These are phyloP conservation scores for Hyphopichia fennica DNA, from an alignment of 1,139 yeast species.

Conservation along the genomic window DNA sequence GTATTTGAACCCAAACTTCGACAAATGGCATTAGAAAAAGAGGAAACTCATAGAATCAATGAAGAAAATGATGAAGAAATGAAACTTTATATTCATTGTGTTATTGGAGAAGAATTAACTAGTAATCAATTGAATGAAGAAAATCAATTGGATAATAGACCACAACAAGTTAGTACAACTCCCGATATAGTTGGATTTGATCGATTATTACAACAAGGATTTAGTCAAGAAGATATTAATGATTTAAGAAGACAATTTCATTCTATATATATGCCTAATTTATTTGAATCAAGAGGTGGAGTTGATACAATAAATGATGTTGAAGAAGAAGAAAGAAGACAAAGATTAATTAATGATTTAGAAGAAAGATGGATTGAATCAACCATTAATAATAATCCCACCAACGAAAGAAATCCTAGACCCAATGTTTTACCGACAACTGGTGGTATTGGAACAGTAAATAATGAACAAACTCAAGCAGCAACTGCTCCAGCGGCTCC, in stretches of 20 bases:
- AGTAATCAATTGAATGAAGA: slow-evolving; percentile 63
- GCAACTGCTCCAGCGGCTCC: slow-evolving; percentile 19
- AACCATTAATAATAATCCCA: slow-evolving; percentile 45
- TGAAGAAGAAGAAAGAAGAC: slow-evolving; percentile 42
- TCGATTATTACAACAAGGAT: slow-evolving; percentile 78
- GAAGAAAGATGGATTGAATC: slow-evolving; percentile 93
- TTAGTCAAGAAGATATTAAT: slow-evolving; percentile 70
- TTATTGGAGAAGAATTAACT: slow-evolving; percentile 69
- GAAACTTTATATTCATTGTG: slow-evolving; percentile 69
- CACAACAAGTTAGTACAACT: slow-evolving; percentile 50
- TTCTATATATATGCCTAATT: slow-evolving; percentile 44
- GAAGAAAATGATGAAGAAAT: slow-evolving; percentile 12
- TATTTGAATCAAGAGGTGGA: slow-evolving; percentile 29
- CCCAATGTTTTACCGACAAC: slow-evolving; percentile 4
- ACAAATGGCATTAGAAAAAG: slow-evolving; percentile 8
- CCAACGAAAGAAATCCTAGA: slow-evolving; percentile 2
- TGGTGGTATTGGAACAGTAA: slow-evolving; percentile 5
- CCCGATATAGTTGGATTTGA: slow-evolving; percentile 88
- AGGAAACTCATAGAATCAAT: slow-evolving; percentile 4
- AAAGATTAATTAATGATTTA: slow-evolving; percentile 52
- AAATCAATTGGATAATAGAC: slow-evolving; percentile 54
- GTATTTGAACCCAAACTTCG: slow-evolving; percentile 34
- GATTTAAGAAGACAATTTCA: slow-evolving; percentile 75
- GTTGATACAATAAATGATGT: slow-evolving; percentile 31
- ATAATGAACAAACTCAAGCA: slow-evolving; percentile 11